These are phyloP conservation scores for Kwoniella bestiolae DNA, from an alignment of 768 basidiomycete species.

Conservation along the genomic window DNA sequence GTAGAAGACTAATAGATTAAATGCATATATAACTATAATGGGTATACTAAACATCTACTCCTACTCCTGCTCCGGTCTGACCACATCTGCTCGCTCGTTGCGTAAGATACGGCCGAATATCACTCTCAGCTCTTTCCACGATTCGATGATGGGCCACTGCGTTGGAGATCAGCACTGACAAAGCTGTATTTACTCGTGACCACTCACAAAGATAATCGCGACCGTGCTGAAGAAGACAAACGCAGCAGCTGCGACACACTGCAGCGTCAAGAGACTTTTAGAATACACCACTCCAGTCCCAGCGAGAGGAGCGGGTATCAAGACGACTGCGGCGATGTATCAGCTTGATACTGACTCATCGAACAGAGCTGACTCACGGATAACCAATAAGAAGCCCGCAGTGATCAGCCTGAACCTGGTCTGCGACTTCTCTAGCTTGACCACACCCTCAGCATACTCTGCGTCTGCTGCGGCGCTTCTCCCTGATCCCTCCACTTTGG, in stretches of 20 bases:
- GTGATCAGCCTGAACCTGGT: slow-evolving; percentile 15
- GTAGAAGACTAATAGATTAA: neutral
- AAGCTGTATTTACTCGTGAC: neutral
- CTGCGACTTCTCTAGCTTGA: slow-evolving; percentile 15
- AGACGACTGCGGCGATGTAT: neutral
- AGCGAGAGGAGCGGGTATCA: slow-evolving; percentile 19
- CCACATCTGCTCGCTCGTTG: slow-evolving; percentile 11
- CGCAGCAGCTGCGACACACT: slow-evolving; percentile 15
- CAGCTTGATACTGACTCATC: neutral
- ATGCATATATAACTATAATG: neutral
- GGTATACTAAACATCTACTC: neutral
- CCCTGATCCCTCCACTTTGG: slow-evolving; percentile 12
- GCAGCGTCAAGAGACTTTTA: slow-evolving; percentile 16
- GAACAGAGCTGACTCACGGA: slow-evolving; percentile 1
- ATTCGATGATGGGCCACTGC: slow-evolving; percentile 17
- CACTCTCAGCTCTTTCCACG: slow-evolving; percentile 3
- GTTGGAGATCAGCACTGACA: neutral
- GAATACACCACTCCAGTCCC: slow-evolving; percentile 16
- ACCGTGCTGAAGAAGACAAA: slow-evolving; percentile 16
- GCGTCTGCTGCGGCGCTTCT: slow-evolving; percentile 14
- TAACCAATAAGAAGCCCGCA: slow-evolving; percentile 9
- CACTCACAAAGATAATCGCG: slow-evolving; percentile 15
- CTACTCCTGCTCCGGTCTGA: slow-evolving; percentile 5
- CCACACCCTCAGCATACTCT: slow-evolving; percentile 13
- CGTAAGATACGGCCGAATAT: slow-evolving; percentile 2